Evolutionary conservation across 1,139 yeast species (phyloP), one percentile per base, ranked within the genome.

Genomic region (Yamadazyma epiphylla): DNA sequence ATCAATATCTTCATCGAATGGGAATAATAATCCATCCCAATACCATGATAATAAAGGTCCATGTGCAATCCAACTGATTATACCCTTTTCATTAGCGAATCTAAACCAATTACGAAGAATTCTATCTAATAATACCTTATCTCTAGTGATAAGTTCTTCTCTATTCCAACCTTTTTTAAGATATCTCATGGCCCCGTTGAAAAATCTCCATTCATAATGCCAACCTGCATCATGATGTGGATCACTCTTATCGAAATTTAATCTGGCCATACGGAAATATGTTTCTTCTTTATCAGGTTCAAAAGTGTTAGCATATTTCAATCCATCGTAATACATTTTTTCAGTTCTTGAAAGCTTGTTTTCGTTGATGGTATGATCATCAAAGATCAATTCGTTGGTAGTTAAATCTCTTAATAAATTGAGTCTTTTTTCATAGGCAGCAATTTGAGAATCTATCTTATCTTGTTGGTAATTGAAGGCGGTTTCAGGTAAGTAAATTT

Each of bases 191-290:
- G 61, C 39, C 24, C 83, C 82, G 41, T 70, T 45, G 43, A 61
- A 64, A 36, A 64, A 64, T 26, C 70, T 42, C 70, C 71, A 64
- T 41, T 65, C 72, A 40, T 64, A 61, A 45, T 64, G 71, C 27
- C 55, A 60, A 2, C 70, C 70, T 5, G 51, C 39, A n/a, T 50
- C 57, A 36, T 44, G 51, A 15, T 50, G 47, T 23, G 47, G 42
- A 33, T 48, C 50, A 9, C 45, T 42, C 11, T 42, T 39, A 36
- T 51, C 53, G 37, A 44, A 48, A 34, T 45, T 35, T 39, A 46
- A 53, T 31, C 45, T 46, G 3, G 70, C 63, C 56, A 60, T 51
- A 35, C 58, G 49, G 41, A 58, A 64, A 39, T 64, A 62, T 4
- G 56, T 48, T 14, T 52, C 53, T 22, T 53, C 45, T 33, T 56